Base-by-base conservation (phyloP, 2,329 filamentous ascomycete species). In the Botryotinia globosa region DNA sequence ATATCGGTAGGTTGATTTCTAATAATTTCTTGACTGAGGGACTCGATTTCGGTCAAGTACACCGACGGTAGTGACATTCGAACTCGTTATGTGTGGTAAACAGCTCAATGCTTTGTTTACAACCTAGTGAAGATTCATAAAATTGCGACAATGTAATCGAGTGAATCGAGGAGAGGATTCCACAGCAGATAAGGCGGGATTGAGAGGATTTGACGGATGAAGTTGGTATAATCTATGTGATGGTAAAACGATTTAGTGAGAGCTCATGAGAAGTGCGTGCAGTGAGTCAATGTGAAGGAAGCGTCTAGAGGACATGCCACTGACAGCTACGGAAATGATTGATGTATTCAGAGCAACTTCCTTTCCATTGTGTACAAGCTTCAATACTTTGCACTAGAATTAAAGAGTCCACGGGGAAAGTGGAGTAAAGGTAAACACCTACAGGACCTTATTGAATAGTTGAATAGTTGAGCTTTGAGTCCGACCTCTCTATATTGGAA, bases 31-130 rank as follows among this genome's bases (percentile, higher is more conserved):
- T 85, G 85, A 80, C 88, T 88, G 81, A 91, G 87, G 79, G 85
- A 85, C 81, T 89, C 85, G 82, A 90, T 88, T 82, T 90, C 87
- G 82, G 87, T 84, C 81, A 85, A 84, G 83, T 90, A 88, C 84
- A 86, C 82, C 81, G 83, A 79, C 79, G 86, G 85, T 79, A 86
- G 85, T 80, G 84, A 83, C 83, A 85, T 85, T 77, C 77, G 78
- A 76, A 73, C 71, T 51, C 44, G 65, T 56, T 16, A 32, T 67
- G 48, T 39, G 39, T 48, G 54, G 54, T 58, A 16, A 58, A 56
- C 54, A 48, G 62, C 62, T 67, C 51, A 67, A 59, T 72, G 37
- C 70, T 72, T 72, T 72, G 59, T 71, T 59, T 59, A 67, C 39
- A 44, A 32, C 51, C 29, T n/a, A 59, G 70, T 72, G 64, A 48